These are phyloP conservation scores for Chrysanthemum lavandulifolium DNA, from an alignment of 129 eudicot species.

Conservation along the genomic window DNA sequence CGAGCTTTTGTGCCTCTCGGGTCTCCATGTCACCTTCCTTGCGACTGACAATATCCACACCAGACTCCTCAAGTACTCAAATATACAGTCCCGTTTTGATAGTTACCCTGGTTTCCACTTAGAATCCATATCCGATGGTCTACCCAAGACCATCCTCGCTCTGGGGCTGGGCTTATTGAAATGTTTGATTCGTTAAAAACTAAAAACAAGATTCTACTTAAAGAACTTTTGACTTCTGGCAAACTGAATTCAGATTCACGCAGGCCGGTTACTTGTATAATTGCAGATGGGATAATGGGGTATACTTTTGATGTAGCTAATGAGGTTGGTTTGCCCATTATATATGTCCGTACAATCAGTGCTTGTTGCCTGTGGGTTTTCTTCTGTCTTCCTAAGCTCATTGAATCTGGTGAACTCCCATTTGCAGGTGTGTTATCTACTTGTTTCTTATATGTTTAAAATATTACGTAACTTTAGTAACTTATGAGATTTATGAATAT, in stretches of 20 bases:
- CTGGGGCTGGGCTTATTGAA: constrained; percentile 32
- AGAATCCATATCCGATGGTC: constrained; percentile 49
- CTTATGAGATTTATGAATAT: no score
- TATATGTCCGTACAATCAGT: constrained; percentile 55
- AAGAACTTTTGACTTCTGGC: constrained; percentile 37
- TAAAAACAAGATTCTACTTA: constrained; percentile 34
- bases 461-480: no score
- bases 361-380: constrained; percentile 62
- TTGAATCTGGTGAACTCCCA: constrained; percentile 59
- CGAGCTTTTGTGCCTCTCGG: constrained; percentile 57
- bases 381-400: constrained; percentile 52
- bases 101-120: constrained; percentile 40
- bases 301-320: constrained; percentile 45
- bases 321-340: constrained; percentile 47
- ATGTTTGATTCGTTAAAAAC: constrained; percentile 35
- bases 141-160: constrained; percentile 48
- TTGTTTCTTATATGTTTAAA: background rate
- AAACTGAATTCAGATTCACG: constrained; percentile 17
- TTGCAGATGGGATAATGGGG: constrained; percentile 57
- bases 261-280: constrained; percentile 40
- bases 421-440: constrained; percentile 35
- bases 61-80: constrained; percentile 50
- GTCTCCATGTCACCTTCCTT: constrained; percentile 60
- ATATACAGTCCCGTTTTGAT: constrained; percentile 42
- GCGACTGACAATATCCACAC: constrained; percentile 47